phyloP scores from a whole-genome alignment of 2,329 filamentous ascomycete genomes.

The Chaetothyriales sp. region DNA sequence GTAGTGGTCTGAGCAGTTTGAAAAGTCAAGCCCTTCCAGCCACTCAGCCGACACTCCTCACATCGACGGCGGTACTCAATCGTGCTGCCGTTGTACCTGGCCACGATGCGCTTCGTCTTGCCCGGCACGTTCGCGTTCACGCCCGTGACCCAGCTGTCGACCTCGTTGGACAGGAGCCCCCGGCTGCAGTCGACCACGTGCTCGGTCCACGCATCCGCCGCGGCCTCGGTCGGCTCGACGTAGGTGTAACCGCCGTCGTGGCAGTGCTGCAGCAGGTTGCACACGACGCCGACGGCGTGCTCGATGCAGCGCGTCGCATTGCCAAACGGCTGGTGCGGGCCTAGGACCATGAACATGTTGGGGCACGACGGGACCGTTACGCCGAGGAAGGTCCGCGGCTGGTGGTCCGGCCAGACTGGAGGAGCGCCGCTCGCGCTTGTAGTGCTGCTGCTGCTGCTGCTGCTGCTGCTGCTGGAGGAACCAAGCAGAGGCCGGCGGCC shows the following conservation, averaged over 20 bases:
- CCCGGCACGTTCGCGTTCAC: conserved; percentile 37
- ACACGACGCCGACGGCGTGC: conserved; percentile 27
- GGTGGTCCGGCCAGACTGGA: conserved; percentile 13
- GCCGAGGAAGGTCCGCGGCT: conserved; percentile 27
- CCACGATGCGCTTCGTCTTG: conserved; percentile 33
- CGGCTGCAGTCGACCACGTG: conserved; percentile 35
- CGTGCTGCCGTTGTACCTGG: conserved; percentile 33
- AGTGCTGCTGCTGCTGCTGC: too few species aligned
- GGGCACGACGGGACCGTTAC: conserved; percentile 28
- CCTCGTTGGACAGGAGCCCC: conserved; percentile 32
- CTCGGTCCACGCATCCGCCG: conserved; percentile 30
- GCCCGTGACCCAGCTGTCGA: conserved; percentile 42
- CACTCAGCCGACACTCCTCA: conserved; percentile 17
- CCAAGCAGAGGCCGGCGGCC: conserved; percentile 23
- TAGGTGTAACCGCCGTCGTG: conserved; percentile 20
- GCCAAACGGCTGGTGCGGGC: conserved; percentile 34
- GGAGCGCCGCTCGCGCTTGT: too few species aligned
- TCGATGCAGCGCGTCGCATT: conserved; percentile 17
- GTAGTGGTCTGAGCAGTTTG: too few species aligned
- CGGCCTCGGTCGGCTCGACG: conserved; percentile 28
- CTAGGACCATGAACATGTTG: conserved; percentile 40
- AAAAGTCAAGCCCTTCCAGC: conserved; percentile 15
- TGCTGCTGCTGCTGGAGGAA: too few species aligned
- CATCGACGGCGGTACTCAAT: conserved; percentile 25
- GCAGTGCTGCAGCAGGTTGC: conserved; percentile 19